Evolutionary conservation across 257 asterid species (phyloP).

Genomic region (Ilex aquifolium): DNA sequence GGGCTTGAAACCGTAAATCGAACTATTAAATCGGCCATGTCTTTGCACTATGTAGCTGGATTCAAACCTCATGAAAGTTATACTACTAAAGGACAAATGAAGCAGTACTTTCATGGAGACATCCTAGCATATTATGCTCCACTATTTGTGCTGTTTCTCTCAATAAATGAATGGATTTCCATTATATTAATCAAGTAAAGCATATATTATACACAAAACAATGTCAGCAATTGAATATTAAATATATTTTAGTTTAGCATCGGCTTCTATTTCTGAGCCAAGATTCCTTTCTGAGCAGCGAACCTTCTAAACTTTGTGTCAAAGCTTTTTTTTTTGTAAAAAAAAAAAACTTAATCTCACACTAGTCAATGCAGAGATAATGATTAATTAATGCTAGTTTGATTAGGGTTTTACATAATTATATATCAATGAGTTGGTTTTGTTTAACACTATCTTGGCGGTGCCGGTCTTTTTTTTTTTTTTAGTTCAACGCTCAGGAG

Average conservation of each 20-base stretch:
- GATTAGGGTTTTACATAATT: background rate
- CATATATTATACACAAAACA: background rate
- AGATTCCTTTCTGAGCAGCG: conserved; percentile 46
- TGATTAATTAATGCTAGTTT: background rate
- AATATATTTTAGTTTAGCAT: background rate
- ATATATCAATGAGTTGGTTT: too few species aligned
- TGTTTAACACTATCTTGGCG: too few species aligned
- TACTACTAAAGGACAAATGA: conserved; percentile 3
- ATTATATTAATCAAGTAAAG: background rate
- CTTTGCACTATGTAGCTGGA: too few species aligned
- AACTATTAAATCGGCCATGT: too few species aligned
- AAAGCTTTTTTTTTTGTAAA: background rate
- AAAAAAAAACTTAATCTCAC: background rate
- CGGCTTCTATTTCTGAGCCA: conserved; percentile 45
- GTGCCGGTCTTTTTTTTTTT: too few species aligned
- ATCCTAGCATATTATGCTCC: conserved; percentile 55
- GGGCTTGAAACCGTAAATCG: too few species aligned
- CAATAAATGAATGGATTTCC: conserved; percentile 16
- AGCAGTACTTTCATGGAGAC: conserved; percentile 36
- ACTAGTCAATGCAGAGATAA: conserved; percentile 1
- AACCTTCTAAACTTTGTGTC: conserved; percentile 63
- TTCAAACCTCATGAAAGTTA: too few species aligned
- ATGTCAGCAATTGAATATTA: too few species aligned
- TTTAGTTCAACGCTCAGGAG: too few species aligned
- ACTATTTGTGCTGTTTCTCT: conserved; percentile 35